Evolutionary conservation across 129 eudicot genomes (phyloP).

Genomic region (Deinandra increscens): DNA sequence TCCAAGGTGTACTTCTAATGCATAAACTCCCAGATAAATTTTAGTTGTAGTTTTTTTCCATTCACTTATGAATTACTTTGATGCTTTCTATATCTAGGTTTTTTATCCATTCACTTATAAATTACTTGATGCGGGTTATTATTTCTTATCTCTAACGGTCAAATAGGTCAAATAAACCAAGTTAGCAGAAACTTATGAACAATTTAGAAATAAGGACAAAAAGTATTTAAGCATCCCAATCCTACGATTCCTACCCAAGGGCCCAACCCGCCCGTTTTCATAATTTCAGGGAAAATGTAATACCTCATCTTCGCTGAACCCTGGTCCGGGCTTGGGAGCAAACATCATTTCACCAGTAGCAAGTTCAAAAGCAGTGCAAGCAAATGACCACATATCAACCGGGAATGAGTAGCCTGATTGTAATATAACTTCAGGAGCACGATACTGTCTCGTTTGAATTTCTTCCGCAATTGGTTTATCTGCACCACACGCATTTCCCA

Average conservation of each 20-base stretch:
- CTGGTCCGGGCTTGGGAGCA: conserved; percentile 83
- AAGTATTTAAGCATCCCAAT: background rate
- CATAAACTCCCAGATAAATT: background rate
- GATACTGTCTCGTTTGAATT: conserved; percentile 95
- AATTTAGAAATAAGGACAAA: background rate
- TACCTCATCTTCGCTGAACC: conserved; percentile 98
- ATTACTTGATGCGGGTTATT: background rate
- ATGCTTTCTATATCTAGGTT: background rate
- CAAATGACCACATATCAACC: conserved; percentile 98
- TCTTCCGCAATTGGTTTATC: conserved; percentile 71
- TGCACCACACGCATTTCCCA: conserved; percentile 97
- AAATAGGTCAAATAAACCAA: background rate
- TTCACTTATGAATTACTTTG: background rate
- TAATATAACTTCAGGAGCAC: conserved; percentile 93
- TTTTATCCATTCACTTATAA: background rate
- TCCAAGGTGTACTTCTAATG: background rate
- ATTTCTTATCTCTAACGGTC: background rate
- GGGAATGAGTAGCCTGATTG: conserved; percentile 77
- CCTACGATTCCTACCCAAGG: too few species aligned
- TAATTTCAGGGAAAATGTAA: background rate
- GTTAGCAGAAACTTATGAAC: background rate
- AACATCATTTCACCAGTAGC: conserved; percentile 99
- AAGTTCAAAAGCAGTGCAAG: conserved; percentile 95
- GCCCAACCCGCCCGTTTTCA: background rate
- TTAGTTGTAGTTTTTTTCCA: background rate